Evolutionary conservation across 2,329 filamentous ascomycete species (phyloP).

Genomic region (Chaetomium sp.): DNA sequence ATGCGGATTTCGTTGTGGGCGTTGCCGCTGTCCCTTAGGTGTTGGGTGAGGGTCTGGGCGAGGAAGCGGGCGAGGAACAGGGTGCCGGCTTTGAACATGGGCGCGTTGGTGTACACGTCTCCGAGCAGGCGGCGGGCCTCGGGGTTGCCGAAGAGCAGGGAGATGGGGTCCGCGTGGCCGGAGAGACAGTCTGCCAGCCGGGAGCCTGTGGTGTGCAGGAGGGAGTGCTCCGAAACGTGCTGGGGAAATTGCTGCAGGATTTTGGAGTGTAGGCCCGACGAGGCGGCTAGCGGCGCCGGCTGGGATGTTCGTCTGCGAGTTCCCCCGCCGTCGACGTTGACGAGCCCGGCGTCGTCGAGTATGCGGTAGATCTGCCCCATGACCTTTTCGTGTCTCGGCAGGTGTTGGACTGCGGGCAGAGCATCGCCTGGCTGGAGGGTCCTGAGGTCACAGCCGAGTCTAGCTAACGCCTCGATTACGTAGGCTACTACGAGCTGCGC

Average conservation of each 20-base stretch:
- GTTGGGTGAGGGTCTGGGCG: constrained; percentile 11
- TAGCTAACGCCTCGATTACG: not conserved
- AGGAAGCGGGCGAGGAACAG: constrained; percentile 27
- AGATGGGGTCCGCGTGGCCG: constrained; percentile 32
- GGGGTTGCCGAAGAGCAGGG: constrained; percentile 33
- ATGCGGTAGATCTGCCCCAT: not conserved
- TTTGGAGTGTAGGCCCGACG: not conserved
- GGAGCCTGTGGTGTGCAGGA: constrained; percentile 26
- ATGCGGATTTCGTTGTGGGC: not conserved
- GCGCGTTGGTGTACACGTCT: constrained; percentile 27
- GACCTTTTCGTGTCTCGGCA: not conserved
- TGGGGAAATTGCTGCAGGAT: not conserved
- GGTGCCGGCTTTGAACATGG: constrained; percentile 27
- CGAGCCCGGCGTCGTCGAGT: not conserved
- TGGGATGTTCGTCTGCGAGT: not conserved
- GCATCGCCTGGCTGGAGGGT: not conserved
- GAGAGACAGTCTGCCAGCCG: constrained; percentile 26
- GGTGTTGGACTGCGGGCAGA: not conserved
- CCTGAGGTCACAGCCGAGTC: not conserved
- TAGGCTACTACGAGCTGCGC: not conserved
- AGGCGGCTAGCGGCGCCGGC: not conserved
- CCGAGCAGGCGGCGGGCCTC: constrained; percentile 32
- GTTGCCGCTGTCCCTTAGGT: no score
- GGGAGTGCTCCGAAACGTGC: constrained; percentile 10
- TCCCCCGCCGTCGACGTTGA: not conserved